Base-by-base conservation (phyloP, 257 asterid genomes). In the Euphrasia confusa region DNA sequence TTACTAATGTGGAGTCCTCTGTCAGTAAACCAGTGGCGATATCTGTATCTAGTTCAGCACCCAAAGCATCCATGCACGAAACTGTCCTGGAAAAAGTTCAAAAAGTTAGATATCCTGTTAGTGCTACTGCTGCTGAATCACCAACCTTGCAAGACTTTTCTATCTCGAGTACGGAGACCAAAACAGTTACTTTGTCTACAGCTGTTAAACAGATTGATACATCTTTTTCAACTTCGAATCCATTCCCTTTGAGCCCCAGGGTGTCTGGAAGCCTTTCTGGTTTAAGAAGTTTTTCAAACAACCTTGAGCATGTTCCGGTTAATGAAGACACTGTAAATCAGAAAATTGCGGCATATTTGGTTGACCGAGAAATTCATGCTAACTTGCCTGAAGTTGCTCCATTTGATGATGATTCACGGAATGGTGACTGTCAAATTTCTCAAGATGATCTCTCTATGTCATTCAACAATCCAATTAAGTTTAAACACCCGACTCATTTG, bases 401-500 rank as follows among this genome's bases (percentile, higher is more conserved):
- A 7, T 63, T 71, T 61, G 84, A 80, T 56, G 78, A 66, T 71
- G 89, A 78, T 58, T 61, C 74, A 4, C 80, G 71, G 63, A 79
- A 52, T 54, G 84, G 72, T 61, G 88, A 75, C 12, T 77, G 37
- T 65, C 77, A 79, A 53, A 77, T 44, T 68, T 61, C 80, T 54
- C 81, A 70, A 60, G 81, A 77, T 56, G 93, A 81, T 75, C 15
- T 49, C 10, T 67, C 93, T 58, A 18, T 79, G 54, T 68, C 79
- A 30, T 67, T 71, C 61, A 80, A 57, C 58, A 75, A 77, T 58
- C 77, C 74, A 21, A 65, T 78, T 55, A 81, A 85, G 81, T 85
- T 81, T 79, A 83, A 82, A 80, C 95, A 82, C 75, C 96, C 96
- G 54, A 88, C 96, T 54, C 96, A 88, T 79, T 70, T 88, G 68